phyloP scores from a whole-genome alignment of 768 basidiomycete species.

The Kwoniella europaea region DNA sequence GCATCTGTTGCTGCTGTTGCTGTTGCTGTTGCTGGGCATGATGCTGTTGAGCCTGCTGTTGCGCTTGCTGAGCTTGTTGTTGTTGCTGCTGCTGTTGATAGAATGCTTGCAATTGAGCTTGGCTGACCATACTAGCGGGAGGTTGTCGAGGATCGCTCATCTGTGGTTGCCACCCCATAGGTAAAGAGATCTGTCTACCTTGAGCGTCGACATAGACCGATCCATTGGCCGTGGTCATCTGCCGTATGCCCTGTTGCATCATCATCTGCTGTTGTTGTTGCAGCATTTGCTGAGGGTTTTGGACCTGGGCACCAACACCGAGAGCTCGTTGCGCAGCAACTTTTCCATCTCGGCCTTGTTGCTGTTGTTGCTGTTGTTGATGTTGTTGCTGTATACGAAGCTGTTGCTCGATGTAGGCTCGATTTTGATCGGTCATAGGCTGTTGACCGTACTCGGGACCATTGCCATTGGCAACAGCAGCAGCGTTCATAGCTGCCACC shows the following conservation, averaged over 20 bases:
- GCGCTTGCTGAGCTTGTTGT: conserved; percentile 5
- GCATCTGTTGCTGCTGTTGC: conserved; percentile 19
- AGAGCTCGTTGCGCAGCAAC: conserved; percentile 19
- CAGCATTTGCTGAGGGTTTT: conserved; percentile 18
- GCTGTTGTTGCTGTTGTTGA: conserved; percentile 16
- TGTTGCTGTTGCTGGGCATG: conserved; percentile 8
- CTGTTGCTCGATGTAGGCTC: conserved; percentile 24
- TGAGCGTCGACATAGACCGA: conserved; percentile 19
- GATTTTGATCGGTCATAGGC: conserved; percentile 15
- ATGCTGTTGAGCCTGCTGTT: conserved; percentile 11
- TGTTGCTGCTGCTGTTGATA: conserved; percentile 21
- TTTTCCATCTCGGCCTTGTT: conserved; percentile 20
- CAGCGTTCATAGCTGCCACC: conserved; percentile 19
- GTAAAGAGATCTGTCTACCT: conserved; percentile 18
- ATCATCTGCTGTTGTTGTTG: conserved; percentile 19
- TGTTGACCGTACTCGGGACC: conserved; percentile 8
- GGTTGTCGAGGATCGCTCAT: conserved; percentile 24
- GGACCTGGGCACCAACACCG: conserved; percentile 21
- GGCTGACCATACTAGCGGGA: conserved; percentile 20
- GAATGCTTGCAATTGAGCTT: conserved; percentile 24
- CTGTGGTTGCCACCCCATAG: conserved; percentile 23
- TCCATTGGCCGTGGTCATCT: conserved; percentile 15
- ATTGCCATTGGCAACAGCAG: background rate
- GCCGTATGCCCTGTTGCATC: conserved; percentile 17
- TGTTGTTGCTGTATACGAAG: conserved; percentile 20